Evolutionary conservation across 139 green algal species (phyloP).

Genomic region (Picocystis salinarum): DNA sequence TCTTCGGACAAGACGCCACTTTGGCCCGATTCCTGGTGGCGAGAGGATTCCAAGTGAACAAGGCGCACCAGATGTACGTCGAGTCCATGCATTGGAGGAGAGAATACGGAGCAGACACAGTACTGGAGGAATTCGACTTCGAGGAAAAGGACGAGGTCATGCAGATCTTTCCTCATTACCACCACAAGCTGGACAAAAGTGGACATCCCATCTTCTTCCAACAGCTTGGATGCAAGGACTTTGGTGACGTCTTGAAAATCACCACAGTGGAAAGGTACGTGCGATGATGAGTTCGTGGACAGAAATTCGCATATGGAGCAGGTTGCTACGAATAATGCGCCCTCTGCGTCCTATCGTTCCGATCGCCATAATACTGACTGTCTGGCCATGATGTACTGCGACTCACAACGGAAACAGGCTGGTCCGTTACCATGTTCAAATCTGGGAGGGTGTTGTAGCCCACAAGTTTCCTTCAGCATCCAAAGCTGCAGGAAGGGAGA

Average conservation of each 20-base stretch:
- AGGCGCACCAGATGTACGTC: slow-evolving; percentile 30
- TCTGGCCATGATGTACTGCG: too few species aligned
- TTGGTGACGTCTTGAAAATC: too few species aligned
- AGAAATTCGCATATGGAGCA: too few species aligned
- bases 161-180: slow-evolving; percentile 63
- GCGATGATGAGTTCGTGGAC: too few species aligned
- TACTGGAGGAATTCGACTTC: slow-evolving; percentile 70
- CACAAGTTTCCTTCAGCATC: slow-evolving; percentile 67
- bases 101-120: slow-evolving; percentile 40
- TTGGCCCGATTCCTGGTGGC: slow-evolving; percentile 35
- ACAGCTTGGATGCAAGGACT: too few species aligned
- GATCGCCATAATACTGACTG: too few species aligned
- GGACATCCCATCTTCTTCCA: too few species aligned
- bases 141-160: slow-evolving; percentile 70
- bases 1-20: too few species aligned
- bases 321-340: too few species aligned
- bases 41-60: slow-evolving; percentile 25
- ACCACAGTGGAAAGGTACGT: too few species aligned
- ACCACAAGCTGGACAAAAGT: slow-evolving; percentile 58
- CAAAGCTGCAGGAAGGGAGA: slow-evolving; percentile 28
- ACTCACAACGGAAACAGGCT: too few species aligned
- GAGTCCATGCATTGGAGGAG: slow-evolving; percentile 19
- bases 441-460: slow-evolving; percentile 65
- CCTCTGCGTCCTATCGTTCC: too few species aligned
- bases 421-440: slow-evolving; percentile 57